Percentiles rank a stretch among this genome's conserved stretches.
Evolutionary conservation across 225 moss, liverwort and hornwort genomes (phyloP).

Genomic region (Asterella californica): DNA sequence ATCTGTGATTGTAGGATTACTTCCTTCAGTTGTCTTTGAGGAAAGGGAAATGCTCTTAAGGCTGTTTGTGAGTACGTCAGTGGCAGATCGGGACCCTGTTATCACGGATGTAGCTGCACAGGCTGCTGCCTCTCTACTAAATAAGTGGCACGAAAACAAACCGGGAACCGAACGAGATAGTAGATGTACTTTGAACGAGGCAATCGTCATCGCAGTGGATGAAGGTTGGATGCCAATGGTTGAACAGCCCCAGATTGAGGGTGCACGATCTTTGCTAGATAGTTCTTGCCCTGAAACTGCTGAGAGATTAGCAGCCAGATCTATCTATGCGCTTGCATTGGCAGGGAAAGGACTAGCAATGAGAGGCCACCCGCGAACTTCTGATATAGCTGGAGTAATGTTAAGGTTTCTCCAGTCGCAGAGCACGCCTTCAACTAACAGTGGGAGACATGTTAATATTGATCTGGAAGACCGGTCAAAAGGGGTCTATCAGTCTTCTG

Average conservation of each 20-base stretch:
- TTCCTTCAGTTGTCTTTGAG: constrained; percentile 39
- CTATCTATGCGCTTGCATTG: constrained; percentile 56
- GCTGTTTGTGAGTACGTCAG: constrained; percentile 42
- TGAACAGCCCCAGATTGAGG: constrained; percentile 12
- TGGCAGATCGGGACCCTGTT: constrained; percentile 35
- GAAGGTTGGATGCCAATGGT: constrained; percentile 33
- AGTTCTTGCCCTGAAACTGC: constrained; percentile 10
- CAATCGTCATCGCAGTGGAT: constrained; percentile 43
- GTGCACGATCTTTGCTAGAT: constrained; percentile 20
- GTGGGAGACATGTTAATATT: neutral
- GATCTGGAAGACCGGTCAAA: constrained; percentile 7
- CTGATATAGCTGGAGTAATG: constrained; percentile 47
- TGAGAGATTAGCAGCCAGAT: constrained; percentile 30
- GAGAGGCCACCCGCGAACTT: constrained; percentile 60
- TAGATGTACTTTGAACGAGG: constrained; percentile 40
- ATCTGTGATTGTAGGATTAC: constrained; percentile 57
- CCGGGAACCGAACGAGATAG: constrained; percentile 15
- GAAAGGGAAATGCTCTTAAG: constrained; percentile 39
- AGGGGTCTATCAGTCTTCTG: constrained; percentile 24
- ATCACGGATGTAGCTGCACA: constrained; percentile 56
- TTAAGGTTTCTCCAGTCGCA: constrained; percentile 45
- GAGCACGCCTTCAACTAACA: constrained; percentile 28
- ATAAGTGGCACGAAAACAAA: constrained; percentile 57
- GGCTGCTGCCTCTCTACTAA: constrained; percentile 68
- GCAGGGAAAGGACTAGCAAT: constrained; percentile 78